Evolutionary conservation across 306 rosid species (phyloP).

Genomic region (Leucaena leucocephala): DNA sequence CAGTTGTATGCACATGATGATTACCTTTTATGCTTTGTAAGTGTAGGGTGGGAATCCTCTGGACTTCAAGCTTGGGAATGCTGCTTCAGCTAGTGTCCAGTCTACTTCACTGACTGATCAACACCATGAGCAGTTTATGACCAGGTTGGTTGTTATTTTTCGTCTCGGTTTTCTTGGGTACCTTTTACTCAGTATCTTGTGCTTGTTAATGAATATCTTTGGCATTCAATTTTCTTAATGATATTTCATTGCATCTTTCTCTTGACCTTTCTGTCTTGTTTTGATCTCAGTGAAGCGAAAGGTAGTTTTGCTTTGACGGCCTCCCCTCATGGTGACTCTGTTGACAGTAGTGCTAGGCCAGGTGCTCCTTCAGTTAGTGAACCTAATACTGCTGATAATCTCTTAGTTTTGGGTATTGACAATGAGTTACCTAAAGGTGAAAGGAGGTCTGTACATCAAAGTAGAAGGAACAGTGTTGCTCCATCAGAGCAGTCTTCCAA

Average conservation of each 20-base stretch:
- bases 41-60: constrained; percentile 97
- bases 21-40: constrained; percentile 34
- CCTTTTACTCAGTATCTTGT: constrained; percentile 17
- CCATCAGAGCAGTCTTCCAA: constrained; percentile 91
- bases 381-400: constrained; percentile 96
- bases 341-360: constrained; percentile 96
- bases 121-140: constrained; percentile 86
- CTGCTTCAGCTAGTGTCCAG: constrained; percentile 93
- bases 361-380: constrained; percentile 79
- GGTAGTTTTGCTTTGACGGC: constrained; percentile 97
- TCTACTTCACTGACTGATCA: constrained; percentile 96
- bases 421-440: constrained; percentile 71
- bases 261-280: constrained; percentile 26
- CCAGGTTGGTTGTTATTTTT: constrained; percentile 58
- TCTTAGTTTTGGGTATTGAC: constrained; percentile 79
- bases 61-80: constrained; percentile 84
- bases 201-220: constrained; percentile 31
- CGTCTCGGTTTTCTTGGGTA: background rate
- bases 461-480: constrained; percentile 58
- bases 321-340: constrained; percentile 97
- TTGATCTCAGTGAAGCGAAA: constrained; percentile 83
- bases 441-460: constrained; percentile 62
- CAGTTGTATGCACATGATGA: constrained; percentile 31
- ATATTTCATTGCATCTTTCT: constrained; percentile 20
- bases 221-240: constrained; percentile 18